These are phyloP conservation scores for Phytopythium delawarense DNA, from an alignment of 352 stramenopile species.

Conservation along the genomic window DNA sequence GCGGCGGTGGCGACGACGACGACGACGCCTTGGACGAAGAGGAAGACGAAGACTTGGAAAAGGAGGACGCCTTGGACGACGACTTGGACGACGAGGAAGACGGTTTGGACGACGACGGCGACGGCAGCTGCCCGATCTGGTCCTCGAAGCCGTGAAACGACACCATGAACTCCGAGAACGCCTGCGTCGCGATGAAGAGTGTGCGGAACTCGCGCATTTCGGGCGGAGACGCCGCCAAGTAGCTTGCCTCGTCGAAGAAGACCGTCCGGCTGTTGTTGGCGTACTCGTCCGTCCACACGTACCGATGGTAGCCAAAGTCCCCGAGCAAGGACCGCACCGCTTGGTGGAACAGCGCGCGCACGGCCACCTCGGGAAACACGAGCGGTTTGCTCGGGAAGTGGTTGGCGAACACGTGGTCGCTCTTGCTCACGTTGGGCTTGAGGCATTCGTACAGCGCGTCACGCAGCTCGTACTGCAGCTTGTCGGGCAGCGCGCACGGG, in stretches of 20 bases:
- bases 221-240: constrained; percentile 64
- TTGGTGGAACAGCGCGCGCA: constrained; percentile 63
- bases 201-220: constrained; percentile 82
- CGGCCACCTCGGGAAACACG: constrained; percentile 67
- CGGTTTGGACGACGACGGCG: constrained; percentile 10
- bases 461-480: constrained; percentile 39
- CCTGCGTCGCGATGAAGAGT: constrained; percentile 81
- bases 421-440: constrained; percentile 66
- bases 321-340: constrained; percentile 69
- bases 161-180: constrained; percentile 83
- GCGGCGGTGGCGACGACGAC: neutral
- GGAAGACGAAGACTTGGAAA: neutral
- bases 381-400: constrained; percentile 62
- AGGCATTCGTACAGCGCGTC: constrained; percentile 61
- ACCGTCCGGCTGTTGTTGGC: constrained; percentile 65
- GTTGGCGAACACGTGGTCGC: constrained; percentile 67
- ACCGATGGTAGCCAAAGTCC: constrained; percentile 82
- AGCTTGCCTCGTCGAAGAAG: constrained; percentile 86
- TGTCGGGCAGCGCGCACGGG: constrained; percentile 41
- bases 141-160: constrained; percentile 81
- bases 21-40: neutral
- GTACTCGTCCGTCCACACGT: constrained; percentile 85
- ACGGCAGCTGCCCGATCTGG: constrained; percentile 22
- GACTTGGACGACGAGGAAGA: constrained; percentile 19
- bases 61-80: constrained; percentile 2